Base-by-base conservation (phyloP, 2,329 filamentous ascomycete species). In the Stagonosporopsis chrysanthemi region DNA sequence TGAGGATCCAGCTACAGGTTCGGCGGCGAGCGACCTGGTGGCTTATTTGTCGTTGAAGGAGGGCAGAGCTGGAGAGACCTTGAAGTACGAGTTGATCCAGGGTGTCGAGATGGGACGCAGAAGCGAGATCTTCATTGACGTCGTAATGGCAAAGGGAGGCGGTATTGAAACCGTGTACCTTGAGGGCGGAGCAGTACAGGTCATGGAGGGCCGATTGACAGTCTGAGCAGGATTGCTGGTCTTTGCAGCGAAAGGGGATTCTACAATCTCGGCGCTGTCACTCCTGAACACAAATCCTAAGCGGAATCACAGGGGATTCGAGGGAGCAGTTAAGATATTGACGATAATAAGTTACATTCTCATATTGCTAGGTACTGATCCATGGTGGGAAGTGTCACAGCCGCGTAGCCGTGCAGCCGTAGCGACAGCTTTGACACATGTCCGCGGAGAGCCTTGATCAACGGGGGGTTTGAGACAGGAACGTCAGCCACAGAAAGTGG, bases 1-100 rank as follows among this genome's bases (percentile, higher is more conserved):
- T 7, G 82, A 85, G 64, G 81, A 84, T 67, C 77, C 82, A 7
- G 82, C 81, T 1, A 83, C 81, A 5, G 82, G 82, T 4, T 81
- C 78, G 56, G 81, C 80, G n/a, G 80, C 80, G 43, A 80, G 79
- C 60, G 79, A 76, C 29, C 64, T 83, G 51, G 75, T 75, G 7
- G 77, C 75, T 29, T 80, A 81, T 60, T 67, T 81, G 38, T 78
- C 79, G n/a, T 58, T 82, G 59, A 72, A 74, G 42, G 68, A 79
- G 54, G 73, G 75, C 2, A 63, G 62, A 29, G 61, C 69, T 31
- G 69, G 65, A 47, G 70, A 74, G 63, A 69, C 62, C 26, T 67
- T 72, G 57, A 70, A 68, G 55, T 83, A 75, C 61, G 73, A 71
- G 26, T 78, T 83, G 51, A 74, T 75, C 53, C 81, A 85, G 68